A percentile compares a stretch with the other conserved stretches of the same genome.
phyloP scores from a whole-genome alignment of 805 yeast genomes.

The Wickerhamomyces queroliae region DNA sequence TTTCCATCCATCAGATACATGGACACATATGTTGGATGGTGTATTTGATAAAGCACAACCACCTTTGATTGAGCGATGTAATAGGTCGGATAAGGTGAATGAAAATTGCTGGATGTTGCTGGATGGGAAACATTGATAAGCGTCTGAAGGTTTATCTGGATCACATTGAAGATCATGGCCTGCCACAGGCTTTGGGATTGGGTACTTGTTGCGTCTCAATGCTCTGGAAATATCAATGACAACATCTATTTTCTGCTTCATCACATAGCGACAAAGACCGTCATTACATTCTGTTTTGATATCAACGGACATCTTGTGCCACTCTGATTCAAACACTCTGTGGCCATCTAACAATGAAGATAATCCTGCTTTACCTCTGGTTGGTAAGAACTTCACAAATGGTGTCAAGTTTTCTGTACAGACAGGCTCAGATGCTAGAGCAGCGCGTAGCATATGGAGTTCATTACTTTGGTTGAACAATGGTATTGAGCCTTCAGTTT shows the following conservation, averaged over 20 bases:
- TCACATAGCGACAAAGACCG: constrained; percentile 38
- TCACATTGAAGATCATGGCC: constrained; percentile 76
- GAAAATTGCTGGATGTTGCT: constrained; percentile 39
- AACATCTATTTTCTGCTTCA: constrained; percentile 64
- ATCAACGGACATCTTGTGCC: constrained; percentile 94
- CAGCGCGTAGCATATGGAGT: constrained; percentile 65
- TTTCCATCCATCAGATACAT: constrained; percentile 43
- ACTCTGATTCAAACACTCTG: constrained; percentile 79
- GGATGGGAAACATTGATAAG: constrained; percentile 75
- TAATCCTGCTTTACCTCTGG: constrained; percentile 87
- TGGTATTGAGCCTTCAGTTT: constrained; percentile 21
- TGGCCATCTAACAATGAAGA: constrained; percentile 86
- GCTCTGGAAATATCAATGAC: constrained; percentile 68
- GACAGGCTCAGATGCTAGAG: constrained; percentile 90
- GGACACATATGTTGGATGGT: constrained; percentile 38
- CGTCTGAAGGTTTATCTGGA: constrained; percentile 46
- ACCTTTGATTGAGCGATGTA: constrained; percentile 64
- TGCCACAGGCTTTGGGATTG: constrained; percentile 76
- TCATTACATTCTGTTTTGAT: constrained; percentile 49
- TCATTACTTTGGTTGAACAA: constrained; percentile 27
- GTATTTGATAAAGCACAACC: constrained; percentile 49
- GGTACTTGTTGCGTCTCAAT: constrained; percentile 53
- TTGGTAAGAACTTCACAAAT: constrained; percentile 81
- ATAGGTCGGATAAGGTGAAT: constrained; percentile 58
- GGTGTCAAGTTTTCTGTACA: constrained; percentile 98